Percentiles rank a stretch among this genome's conserved stretches.
Evolutionary conservation across 768 basidiomycete genomes (phyloP).

Genomic region (Crepidotus variabilis): DNA sequence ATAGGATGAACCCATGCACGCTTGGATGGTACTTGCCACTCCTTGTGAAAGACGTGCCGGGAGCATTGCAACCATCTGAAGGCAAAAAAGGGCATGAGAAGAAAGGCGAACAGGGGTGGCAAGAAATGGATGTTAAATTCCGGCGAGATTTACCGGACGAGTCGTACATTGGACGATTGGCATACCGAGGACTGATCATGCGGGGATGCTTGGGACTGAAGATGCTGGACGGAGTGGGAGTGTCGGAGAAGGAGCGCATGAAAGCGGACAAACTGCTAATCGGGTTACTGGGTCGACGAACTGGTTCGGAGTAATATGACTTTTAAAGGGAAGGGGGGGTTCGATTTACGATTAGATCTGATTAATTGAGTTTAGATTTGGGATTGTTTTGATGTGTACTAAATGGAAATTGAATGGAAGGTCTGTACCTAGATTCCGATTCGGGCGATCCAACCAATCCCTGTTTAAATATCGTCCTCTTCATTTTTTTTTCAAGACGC

Average conservation of each 20-base stretch:
- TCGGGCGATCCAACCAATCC: conserved; percentile 10
- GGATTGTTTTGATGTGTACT: conserved; percentile 10
- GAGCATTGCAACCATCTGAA: conserved; percentile 63
- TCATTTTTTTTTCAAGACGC: conserved; percentile 8
- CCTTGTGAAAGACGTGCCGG: conserved; percentile 64
- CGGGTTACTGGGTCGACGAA: conserved; percentile 43
- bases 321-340: conserved; percentile 9
- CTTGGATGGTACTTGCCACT: conserved; percentile 94
- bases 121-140: conserved; percentile 80
- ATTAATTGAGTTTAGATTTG: conserved; percentile 18
- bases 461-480: conserved; percentile 23
- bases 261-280: conserved; percentile 73
- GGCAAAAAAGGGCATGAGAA: conserved; percentile 21
- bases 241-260: conserved; percentile 78
- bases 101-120: conserved; percentile 46
- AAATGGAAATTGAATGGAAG: conserved; percentile 17
- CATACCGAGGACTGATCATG: conserved; percentile 90
- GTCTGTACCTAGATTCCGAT: conserved; percentile 20
- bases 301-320: conserved; percentile 10
- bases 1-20: conserved; percentile 92
- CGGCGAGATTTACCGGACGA: conserved; percentile 87
- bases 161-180: conserved; percentile 80
- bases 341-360: conserved; percentile 14
- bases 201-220: conserved; percentile 60
- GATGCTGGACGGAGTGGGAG: conserved; percentile 82